These are phyloP conservation scores for Ganoderma resinaceum DNA, from an alignment of 1,284 basidiomycete genomes.

Conservation along the genomic window DNA sequence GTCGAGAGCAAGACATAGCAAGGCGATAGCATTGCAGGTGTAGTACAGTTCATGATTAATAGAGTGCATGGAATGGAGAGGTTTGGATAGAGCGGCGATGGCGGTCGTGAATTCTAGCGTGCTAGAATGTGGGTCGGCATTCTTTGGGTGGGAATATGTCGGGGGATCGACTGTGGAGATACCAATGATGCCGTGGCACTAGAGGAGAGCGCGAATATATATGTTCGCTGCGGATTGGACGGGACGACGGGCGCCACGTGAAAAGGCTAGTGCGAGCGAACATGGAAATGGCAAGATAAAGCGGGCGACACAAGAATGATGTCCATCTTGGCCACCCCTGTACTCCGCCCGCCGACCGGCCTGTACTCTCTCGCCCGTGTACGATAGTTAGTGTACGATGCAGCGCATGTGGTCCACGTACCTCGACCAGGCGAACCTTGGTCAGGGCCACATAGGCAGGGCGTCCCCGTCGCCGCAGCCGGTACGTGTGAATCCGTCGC, in stretches of 20 bases:
- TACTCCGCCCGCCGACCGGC: background rate
- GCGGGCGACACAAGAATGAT: background rate
- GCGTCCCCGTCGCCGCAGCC: constrained; percentile 23
- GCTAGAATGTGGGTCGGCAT: background rate
- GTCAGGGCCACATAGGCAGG: constrained; percentile 21
- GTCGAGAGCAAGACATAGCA: background rate
- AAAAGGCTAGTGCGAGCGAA: background rate
- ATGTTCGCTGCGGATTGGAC: background rate
- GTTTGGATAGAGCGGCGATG: background rate
- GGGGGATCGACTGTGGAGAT: background rate
- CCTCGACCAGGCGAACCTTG: constrained; percentile 41
- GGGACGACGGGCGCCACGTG: background rate
- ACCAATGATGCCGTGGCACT: background rate
- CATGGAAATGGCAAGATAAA: constrained; percentile 4
- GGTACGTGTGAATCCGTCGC: constrained; percentile 35
- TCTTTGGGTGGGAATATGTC: background rate
- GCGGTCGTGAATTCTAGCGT: background rate
- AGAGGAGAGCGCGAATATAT: background rate
- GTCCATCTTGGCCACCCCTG: background rate
- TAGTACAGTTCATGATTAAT: background rate
- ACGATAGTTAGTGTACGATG: constrained; percentile 42
- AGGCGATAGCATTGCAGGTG: too few species aligned
- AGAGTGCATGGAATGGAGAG: background rate
- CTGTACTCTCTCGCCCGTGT: constrained; percentile 8
- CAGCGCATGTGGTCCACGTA: constrained; percentile 60